Conservation (phyloP, 2,329 filamentous ascomycete genomes). For the Fusarium sp. region DNA sequence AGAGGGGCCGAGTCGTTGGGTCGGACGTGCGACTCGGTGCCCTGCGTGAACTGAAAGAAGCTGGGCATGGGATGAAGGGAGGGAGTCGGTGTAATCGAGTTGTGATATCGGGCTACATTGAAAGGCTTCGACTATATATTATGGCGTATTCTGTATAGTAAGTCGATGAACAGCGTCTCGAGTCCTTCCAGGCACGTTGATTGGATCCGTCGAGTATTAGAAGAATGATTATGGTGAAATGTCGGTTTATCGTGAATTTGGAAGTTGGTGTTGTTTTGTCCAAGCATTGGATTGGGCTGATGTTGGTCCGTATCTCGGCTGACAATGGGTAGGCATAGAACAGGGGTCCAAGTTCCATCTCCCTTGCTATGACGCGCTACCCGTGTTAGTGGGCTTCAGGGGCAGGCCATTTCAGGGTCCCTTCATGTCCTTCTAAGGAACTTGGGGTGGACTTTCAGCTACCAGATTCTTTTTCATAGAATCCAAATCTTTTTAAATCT, state of each 20-base stretch:
- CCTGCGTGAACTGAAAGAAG: constrained; percentile 75
- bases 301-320: constrained; percentile 23
- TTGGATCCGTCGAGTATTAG: not conserved
- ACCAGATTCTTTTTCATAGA: not conserved
- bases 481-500: not conserved
- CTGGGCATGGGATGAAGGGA: constrained; percentile 60
- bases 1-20: constrained; percentile 66
- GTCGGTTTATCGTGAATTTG: constrained; percentile 6
- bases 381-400: constrained; percentile 15
- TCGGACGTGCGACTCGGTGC: constrained; percentile 65
- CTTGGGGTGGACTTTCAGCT: not conserved
- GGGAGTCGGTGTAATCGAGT: constrained; percentile 18
- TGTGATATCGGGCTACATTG: constrained; percentile 33
- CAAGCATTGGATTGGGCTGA: constrained; percentile 11
- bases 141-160: not conserved
- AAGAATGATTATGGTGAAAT: not conserved
- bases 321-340: not conserved
- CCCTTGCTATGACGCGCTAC: constrained; percentile 25
- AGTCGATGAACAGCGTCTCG: not conserved
- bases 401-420: constrained; percentile 9
- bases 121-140: constrained; percentile 8
- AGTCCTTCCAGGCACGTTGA: not conserved
- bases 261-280: constrained; percentile 20
- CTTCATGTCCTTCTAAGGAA: not conserved
- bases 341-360: constrained; percentile 26